These are phyloP conservation scores for Diaporthe capsici DNA, from an alignment of 2,329 filamentous ascomycete genomes.

Conservation along the genomic window DNA sequence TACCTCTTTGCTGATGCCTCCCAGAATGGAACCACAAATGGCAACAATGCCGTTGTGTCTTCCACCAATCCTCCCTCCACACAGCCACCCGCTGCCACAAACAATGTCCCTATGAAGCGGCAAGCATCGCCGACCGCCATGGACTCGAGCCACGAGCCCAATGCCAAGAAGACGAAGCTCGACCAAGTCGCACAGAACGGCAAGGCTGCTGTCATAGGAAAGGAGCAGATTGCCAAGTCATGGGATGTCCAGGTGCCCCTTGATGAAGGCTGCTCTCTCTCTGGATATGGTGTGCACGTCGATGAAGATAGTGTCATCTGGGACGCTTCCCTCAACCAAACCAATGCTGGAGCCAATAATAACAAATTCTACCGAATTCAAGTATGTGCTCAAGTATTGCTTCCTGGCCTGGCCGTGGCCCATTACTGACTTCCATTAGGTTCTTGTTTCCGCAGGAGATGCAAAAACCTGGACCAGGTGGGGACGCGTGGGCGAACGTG, in stretches of 20 bases:
- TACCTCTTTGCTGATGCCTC: slow-evolving; percentile 46
- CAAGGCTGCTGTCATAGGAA: slow-evolving; percentile 50
- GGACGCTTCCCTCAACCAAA: slow-evolving; percentile 85
- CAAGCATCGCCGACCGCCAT: slow-evolving; percentile 37
- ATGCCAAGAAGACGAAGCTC: slow-evolving; percentile 51
- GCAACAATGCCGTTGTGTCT: slow-evolving; percentile 41
- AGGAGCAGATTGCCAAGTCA: slow-evolving; percentile 63
- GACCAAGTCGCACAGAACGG: slow-evolving; percentile 40
- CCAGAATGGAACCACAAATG: slow-evolving; percentile 26
- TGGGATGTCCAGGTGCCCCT: slow-evolving; percentile 63
- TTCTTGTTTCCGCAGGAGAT: slow-evolving; percentile 55
- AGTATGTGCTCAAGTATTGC: slow-evolving; percentile 54
- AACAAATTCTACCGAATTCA: slow-evolving; percentile 89
- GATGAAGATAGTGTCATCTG: slow-evolving; percentile 77
- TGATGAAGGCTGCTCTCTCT: slow-evolving; percentile 60
- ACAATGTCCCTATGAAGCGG: slow-evolving; percentile 46
- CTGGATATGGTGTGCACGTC: slow-evolving; percentile 72
- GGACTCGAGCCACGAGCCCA: slow-evolving; percentile 31
- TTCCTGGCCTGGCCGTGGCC: too few relatives aligned
- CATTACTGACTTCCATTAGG: slow-evolving; percentile 47
- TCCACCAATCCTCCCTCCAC: slow-evolving; percentile 22
- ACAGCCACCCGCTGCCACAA: slow-evolving; percentile 22
- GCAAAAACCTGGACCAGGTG: slow-evolving; percentile 82
- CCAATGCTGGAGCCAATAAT: slow-evolving; percentile 78
- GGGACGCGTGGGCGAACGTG: slow-evolving; percentile 80